Percentiles rank a stretch among this genome's conserved stretches.
Evolutionary conservation across 1,284 basidiomycete species (phyloP).

Genomic region (Blastosporella zonata): DNA sequence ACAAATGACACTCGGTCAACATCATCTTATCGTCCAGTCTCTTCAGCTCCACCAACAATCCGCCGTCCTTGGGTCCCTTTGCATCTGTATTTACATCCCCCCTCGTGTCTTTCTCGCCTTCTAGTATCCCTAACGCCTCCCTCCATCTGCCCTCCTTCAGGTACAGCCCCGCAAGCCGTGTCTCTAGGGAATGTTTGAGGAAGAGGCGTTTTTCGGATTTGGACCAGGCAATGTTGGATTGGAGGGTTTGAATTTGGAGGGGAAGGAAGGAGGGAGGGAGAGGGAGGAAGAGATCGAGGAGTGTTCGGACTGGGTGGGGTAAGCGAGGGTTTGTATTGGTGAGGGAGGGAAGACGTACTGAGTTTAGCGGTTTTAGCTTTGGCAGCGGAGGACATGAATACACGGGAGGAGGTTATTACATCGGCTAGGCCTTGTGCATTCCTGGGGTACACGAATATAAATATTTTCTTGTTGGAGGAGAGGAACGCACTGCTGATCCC

Average conservation of each 20-base stretch:
- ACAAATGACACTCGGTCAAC: conserved; percentile 92
- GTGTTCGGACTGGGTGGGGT: neutral
- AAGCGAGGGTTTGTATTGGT: neutral
- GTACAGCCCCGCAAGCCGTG: conserved; percentile 85
- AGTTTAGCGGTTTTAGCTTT: conserved; percentile 99
- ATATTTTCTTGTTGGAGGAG: neutral
- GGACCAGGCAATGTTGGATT: conserved; percentile 94
- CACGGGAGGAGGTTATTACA: conserved; percentile 82
- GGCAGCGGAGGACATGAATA: conserved; percentile 92
- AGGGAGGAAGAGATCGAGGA: conserved; percentile 56
- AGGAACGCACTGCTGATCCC: conserved; percentile 73
- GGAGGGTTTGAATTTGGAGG: conserved; percentile 84
- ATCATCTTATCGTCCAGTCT: conserved; percentile 97
- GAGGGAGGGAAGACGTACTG: conserved; percentile 49
- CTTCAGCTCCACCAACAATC: conserved; percentile 86
- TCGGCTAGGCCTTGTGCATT: conserved; percentile 85
- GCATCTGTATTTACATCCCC: too few relatives aligned
- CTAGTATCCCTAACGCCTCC: conserved; percentile 81
- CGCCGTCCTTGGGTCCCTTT: too few relatives aligned
- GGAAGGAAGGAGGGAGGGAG: conserved; percentile 73
- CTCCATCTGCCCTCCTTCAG: conserved; percentile 79
- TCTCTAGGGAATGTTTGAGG: conserved; percentile 92
- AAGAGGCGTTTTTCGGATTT: conserved; percentile 92
- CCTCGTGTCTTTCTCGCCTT: too few relatives aligned
- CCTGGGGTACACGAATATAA: conserved; percentile 36